Base-by-base conservation (phyloP, 148 eudicot species). In the Suaeda aralocaspica region DNA sequence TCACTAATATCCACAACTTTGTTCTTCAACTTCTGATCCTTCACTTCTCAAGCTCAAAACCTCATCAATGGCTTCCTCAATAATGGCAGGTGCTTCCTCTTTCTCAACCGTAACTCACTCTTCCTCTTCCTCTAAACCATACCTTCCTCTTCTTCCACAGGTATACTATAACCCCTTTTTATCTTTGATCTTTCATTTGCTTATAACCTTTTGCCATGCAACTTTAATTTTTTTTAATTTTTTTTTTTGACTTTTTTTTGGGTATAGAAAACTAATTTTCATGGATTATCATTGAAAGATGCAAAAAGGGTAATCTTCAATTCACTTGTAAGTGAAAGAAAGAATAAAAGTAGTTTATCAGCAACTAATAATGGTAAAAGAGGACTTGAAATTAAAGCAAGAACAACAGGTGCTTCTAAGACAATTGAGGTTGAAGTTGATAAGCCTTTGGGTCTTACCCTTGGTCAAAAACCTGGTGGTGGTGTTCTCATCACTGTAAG, bases 401-500 rank as follows among this genome's bases (percentile, higher is more conserved):
- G 74, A 83, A 74, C 92, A 0, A 86, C 94, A 0, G 88, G 85
- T 53, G 86, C 92, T 50, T 76, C 98, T 1, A 92, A 92, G 80
- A 76, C 82, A 9, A 88, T 92, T n/a, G 96, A 90, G 72, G 96
- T 86, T 66, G 93, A 88, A 73, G 88, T 92, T 69, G 91, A 90
- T 52, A 92, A 90, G 83, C 96, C 91, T 19, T 66, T 90, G 72
- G 92, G 91, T 15, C 85, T 90, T 33, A 81, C 92, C 64, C 75
- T 93, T 66, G 96, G 95, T 22, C 91, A 80, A 55, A 85, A 86
- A 80, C 79, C 78, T 52, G 95, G 89, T 55, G 97, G 95, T 62
- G 95, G 95, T 12, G 95, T 92, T n/a, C 75, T 89, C 78, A 89
- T 92, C 83, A 84, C 97, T 59, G 97, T 91, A 16, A 74, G 89